A percentile compares a stretch with the other conserved stretches of the same genome.
These are phyloP conservation scores for Sporothrix dimorphospora DNA, from an alignment of 2,329 filamentous ascomycete species.

Conservation along the genomic window DNA sequence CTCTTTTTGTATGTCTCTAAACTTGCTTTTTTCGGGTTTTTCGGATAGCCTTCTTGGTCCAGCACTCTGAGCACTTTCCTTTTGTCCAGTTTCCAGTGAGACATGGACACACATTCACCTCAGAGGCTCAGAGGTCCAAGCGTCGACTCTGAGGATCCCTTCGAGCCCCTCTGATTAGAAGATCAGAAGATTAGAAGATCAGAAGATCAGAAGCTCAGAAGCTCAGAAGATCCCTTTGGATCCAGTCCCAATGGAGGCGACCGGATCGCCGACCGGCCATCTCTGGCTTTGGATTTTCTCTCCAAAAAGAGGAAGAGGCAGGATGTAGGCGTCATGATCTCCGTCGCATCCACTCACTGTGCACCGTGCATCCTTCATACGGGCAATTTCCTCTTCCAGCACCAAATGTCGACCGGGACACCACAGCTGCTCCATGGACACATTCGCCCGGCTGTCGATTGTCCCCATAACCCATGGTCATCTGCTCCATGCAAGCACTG, in stretches of 20 bases:
- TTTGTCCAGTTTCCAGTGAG: background rate
- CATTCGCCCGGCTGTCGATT: no score
- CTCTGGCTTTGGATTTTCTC: background rate
- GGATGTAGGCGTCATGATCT: background rate
- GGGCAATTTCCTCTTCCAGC: slow-evolving; percentile 20
- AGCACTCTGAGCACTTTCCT: background rate
- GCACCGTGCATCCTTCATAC: background rate
- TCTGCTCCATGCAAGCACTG: background rate
- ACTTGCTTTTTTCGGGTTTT: background rate
- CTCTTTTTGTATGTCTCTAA: background rate
- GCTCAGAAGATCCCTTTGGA: no score
- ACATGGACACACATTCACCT: background rate
- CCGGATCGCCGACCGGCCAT: no score
- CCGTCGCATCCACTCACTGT: background rate
- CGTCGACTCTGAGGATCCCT: background rate
- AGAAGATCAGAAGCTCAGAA: no score
- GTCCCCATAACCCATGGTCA: no score
- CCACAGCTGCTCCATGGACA: background rate
- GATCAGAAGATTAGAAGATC: no score
- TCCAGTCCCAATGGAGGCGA: background rate
- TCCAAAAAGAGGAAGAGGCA: background rate
- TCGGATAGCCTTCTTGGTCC: background rate
- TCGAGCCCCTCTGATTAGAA: background rate
- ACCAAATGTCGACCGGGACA: background rate
- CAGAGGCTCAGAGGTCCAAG: background rate